phyloP scores from a whole-genome alignment of 306 rosid species.

The Sicyos baderoa region DNA sequence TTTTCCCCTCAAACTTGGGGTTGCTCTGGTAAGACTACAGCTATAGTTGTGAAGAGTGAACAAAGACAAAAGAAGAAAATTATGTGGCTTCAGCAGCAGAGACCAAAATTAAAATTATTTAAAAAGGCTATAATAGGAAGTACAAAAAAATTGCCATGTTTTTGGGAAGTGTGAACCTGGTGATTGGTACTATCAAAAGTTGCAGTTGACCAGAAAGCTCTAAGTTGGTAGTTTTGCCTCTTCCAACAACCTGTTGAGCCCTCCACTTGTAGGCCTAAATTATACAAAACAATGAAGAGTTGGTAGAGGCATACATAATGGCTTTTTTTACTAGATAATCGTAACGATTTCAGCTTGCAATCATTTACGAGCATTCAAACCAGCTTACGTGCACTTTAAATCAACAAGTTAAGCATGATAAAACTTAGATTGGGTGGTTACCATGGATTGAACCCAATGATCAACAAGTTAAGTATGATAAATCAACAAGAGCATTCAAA shows the following conservation, averaged over 20 bases:
- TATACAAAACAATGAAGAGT: not conserved
- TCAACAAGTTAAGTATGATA: no score
- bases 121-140: not conserved
- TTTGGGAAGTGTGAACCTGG: slow-evolving; percentile 4
- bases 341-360: not conserved
- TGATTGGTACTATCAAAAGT: not conserved
- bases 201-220: slow-evolving; percentile 11
- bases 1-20: not conserved
- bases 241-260: slow-evolving; percentile 32
- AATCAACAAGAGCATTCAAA: no score
- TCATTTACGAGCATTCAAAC: not conserved
- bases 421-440: no score
- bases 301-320: not conserved
- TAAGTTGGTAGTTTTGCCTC: slow-evolving; percentile 33
- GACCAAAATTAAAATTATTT: not conserved
- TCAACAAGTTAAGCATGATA: not conserved
- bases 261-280: slow-evolving; percentile 66
- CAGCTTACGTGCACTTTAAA: no score
- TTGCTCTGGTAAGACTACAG: not conserved
- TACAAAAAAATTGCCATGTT: not conserved
- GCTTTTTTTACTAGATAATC: not conserved
- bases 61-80: not conserved
- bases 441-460: no score
- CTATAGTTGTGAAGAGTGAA: not conserved
- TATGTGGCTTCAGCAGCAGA: not conserved